These are phyloP conservation scores for Quercus lobata DNA, from an alignment of 331 rosid species.

Conservation along the genomic window DNA sequence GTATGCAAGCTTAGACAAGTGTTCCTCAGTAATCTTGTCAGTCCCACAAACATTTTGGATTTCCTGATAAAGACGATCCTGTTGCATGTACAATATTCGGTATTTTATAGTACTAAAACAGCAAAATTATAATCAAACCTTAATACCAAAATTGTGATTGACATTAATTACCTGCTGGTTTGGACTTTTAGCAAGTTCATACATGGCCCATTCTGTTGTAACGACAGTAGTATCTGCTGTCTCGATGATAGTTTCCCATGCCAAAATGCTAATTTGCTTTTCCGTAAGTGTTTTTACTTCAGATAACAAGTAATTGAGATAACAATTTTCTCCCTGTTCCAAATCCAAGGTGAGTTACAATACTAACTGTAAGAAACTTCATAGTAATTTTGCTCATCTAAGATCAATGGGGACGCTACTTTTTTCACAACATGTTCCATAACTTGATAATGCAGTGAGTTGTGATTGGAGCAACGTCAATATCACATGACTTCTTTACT, in stretches of 20 bases:
- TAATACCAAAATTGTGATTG: not conserved
- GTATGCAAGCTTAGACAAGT: constrained; percentile 57
- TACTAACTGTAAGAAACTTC: not conserved
- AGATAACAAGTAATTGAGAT: constrained; percentile 47
- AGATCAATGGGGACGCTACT: too few species aligned
- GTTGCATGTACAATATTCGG: constrained; percentile 7
- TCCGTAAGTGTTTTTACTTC: constrained; percentile 60
- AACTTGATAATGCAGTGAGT: too few species aligned
- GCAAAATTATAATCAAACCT: not conserved
- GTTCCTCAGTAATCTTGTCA: constrained; percentile 53
- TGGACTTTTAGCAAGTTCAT: constrained; percentile 71
- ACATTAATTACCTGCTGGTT: constrained; percentile 55
- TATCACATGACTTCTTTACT: too few species aligned
- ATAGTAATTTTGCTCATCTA: not conserved
- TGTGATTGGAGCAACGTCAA: too few species aligned
- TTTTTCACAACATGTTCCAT: too few species aligned
- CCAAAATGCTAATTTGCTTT: constrained; percentile 57
- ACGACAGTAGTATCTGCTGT: constrained; percentile 79
- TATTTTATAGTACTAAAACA: not conserved
- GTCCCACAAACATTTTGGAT: constrained; percentile 50
- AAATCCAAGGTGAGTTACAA: constrained; percentile 14
- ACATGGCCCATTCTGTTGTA: constrained; percentile 87
- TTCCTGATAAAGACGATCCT: constrained; percentile 60
- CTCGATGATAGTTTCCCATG: constrained; percentile 87
- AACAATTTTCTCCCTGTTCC: constrained; percentile 59